phyloP scores from a whole-genome alignment of 768 basidiomycete species.

The Nidularia sp. region DNA sequence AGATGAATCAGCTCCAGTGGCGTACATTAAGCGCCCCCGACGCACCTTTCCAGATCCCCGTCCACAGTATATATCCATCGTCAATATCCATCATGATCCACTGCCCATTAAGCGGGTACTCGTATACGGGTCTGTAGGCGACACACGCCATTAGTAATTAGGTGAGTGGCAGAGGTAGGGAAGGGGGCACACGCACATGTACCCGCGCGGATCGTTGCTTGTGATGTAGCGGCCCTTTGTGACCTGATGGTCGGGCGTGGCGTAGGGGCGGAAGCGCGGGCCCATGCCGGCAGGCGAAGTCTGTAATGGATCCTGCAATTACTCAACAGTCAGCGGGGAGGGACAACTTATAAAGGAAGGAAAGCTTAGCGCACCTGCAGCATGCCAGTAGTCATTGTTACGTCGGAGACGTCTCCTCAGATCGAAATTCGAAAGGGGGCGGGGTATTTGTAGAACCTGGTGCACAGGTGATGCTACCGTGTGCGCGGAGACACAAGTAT shows the following conservation, averaged over 20 bases:
- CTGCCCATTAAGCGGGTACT: conserved; percentile 84
- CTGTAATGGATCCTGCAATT: conserved; percentile 36
- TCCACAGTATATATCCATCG: conserved; percentile 90
- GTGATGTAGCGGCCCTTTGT: conserved; percentile 87
- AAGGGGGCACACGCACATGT: conserved; percentile 58
- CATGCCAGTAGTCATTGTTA: conserved; percentile 43
- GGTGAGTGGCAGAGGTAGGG: conserved; percentile 8
- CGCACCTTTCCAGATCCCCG: conserved; percentile 90
- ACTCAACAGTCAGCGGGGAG: conserved; percentile 4
- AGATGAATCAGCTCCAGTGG: conserved; percentile 3
- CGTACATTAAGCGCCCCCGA: background rate
- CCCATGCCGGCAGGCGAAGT: conserved; percentile 31
- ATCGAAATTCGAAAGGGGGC: too few relatives aligned
- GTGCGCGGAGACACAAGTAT: too few relatives aligned
- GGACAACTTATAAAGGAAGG: conserved; percentile 6
- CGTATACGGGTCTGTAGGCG: conserved; percentile 68
- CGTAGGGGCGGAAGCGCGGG: conserved; percentile 62
- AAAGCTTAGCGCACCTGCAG: conserved; percentile 28
- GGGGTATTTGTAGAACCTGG: too few relatives aligned
- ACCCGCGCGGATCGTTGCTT: conserved; percentile 83
- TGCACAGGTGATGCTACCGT: too few relatives aligned
- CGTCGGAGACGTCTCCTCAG: too few relatives aligned
- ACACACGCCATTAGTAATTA: conserved; percentile 3
- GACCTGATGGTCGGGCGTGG: conserved; percentile 75
- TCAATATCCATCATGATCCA: conserved; percentile 98